These are phyloP conservation scores for Gossypium anomalum DNA, from an alignment of 345 rosid genomes.

Conservation along the genomic window DNA sequence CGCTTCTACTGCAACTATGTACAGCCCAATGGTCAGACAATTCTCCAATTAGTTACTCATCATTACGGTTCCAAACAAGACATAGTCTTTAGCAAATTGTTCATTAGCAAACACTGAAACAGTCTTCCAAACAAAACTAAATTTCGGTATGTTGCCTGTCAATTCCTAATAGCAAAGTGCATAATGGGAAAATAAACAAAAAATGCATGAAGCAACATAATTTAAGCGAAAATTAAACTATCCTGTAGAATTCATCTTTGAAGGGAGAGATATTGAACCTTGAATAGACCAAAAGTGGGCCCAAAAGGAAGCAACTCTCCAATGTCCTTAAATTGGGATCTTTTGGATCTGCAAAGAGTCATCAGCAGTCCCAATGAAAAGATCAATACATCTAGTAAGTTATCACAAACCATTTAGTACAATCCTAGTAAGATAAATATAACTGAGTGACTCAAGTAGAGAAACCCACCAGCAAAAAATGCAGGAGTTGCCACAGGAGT, in stretches of 20 bases:
- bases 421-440: not conserved
- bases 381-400: not conserved
- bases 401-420: not conserved
- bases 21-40: not conserved
- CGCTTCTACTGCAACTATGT: not conserved
- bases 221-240: not conserved
- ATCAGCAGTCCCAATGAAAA: not conserved
- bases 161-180: not conserved
- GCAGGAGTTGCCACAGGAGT: conserved; percentile 74
- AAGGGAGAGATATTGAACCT: conserved; percentile 48
- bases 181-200: not conserved
- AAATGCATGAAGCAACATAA: not conserved
- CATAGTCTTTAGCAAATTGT: not conserved
- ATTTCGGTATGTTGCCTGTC: not conserved
- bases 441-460: not conserved
- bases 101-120: not conserved
- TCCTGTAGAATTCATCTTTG: conserved; percentile 1
- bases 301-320: conserved; percentile 82
- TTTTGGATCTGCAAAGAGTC: conserved; percentile 52
- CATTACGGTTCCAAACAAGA: not conserved
- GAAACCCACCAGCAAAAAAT: conserved; percentile 70
- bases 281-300: conserved; percentile 61
- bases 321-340: conserved; percentile 61
- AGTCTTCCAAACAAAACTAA: not conserved
- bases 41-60: conserved; percentile 3